Evolutionary conservation across 345 rosid genomes (phyloP).

Genomic region (Euphorbia tirucalli): DNA sequence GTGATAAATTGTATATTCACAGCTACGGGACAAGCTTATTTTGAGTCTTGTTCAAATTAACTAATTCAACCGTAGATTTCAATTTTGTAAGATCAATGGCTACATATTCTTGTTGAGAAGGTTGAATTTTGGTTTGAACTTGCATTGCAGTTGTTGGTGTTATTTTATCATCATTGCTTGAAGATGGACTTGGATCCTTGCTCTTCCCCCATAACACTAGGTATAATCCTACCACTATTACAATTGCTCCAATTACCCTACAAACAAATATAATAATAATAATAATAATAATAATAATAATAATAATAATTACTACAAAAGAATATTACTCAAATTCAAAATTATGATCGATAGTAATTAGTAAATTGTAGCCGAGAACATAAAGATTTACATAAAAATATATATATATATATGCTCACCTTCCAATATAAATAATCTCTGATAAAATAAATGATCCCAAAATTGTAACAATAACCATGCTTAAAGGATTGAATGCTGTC

Average conservation of each 20-base stretch:
- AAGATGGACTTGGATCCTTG: constrained; percentile 40
- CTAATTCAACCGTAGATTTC: no score
- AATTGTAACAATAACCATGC: constrained; percentile 59
- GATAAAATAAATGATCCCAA: constrained; percentile 53
- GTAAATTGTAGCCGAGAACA: no score
- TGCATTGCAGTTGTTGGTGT: not conserved
- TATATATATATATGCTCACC: constrained; percentile 29
- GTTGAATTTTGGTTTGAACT: not conserved
- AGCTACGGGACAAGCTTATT: no score
- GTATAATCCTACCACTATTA: constrained; percentile 66
- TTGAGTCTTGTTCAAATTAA: no score
- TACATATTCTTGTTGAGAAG: no score
- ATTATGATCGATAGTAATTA: no score
- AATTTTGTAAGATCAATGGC: no score
- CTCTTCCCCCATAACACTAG: constrained; percentile 78
- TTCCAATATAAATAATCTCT: constrained; percentile 46
- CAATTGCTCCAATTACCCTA: constrained; percentile 62
- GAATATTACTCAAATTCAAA: no score
- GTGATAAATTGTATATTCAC: no score
- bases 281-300: not conserved
- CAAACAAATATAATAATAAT: no score
- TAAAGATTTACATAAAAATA: no score
- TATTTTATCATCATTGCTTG: constrained; percentile 5
- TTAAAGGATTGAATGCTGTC: constrained; percentile 58
- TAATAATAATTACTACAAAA: not conserved